Base-by-base conservation (phyloP, 495 filamentous ascomycete species). In the Talaromyces stipitatus region DNA sequence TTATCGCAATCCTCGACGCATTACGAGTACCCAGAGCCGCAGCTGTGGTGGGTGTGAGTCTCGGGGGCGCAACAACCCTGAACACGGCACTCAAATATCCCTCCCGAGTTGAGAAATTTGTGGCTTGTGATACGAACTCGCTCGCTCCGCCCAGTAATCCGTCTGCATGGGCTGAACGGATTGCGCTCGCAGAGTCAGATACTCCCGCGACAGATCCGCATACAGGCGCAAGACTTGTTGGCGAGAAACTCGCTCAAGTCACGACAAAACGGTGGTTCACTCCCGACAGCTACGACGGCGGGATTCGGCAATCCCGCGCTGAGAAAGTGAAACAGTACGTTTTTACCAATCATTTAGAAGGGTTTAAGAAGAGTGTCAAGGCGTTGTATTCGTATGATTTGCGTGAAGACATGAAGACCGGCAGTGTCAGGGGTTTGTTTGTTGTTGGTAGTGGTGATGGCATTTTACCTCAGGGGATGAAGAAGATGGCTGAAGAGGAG, bases 221-320 rank as follows among this genome's bases (percentile, higher is more conserved):
- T 3, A 55, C 36, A 0, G 77, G 77, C 28, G 76, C 77, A 20
- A 63, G 61, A 0, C 73, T 82, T 36, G 80, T 85, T 24, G 81
- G 79, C 18, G 69, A 71, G 50, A 68, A 82, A 47, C 73, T 94
- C 26, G 86, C 88, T 4, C 78, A 75, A 28, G 68, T 78, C 58
- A 94, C 89, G 2, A 84, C 87, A 3, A 76, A 79, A 60, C 72
- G 89, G 41, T 94, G 89, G 89, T 91, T 91, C 58, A 81, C 85
- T 28, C 76, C 79, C 0, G 69, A 77, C 18, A 85, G 81, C 28
- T 85, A 83, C 66, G 75, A 80, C 51, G 72, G 72, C 5, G 60
- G 62, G 4, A 58, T 38, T 1, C 57, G 77, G 63, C 72, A 78
- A 33, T 66, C 72, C 61, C 71, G 80, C 71, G 73, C 79, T 18